A percentile compares a stretch with the other conserved stretches of the same genome.
Conservation (phyloP, 1,284 basidiomycete genomes). For the Sporisorium graminicola region DNA sequence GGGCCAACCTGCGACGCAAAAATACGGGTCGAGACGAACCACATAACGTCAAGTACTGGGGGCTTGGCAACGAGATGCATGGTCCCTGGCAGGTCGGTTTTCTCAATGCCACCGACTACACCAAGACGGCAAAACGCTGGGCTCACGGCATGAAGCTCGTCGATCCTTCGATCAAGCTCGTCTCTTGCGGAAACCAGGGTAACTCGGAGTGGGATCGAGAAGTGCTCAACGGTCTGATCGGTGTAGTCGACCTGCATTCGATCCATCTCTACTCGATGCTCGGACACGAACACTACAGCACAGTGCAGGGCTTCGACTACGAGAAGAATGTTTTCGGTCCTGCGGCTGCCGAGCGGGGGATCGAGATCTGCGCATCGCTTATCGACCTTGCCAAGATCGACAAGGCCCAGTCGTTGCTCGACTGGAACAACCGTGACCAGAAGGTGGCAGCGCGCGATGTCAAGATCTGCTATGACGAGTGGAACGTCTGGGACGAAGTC, state of each 20-base stretch:
- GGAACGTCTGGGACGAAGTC: constrained; percentile 75
- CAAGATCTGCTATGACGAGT: constrained; percentile 75
- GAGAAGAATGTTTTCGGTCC: constrained; percentile 73
- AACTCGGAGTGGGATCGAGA: constrained; percentile 70
- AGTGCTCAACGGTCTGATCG: constrained; percentile 69
- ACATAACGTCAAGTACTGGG: constrained; percentile 74
- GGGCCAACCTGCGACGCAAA: constrained; percentile 75
- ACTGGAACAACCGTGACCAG: constrained; percentile 44
- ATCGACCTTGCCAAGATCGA: constrained; percentile 70
- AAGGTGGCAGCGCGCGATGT: constrained; percentile 47
- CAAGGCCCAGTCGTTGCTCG: constrained; percentile 32
- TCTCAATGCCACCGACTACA: constrained; percentile 75
- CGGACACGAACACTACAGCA: constrained; percentile 53
- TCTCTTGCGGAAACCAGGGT: constrained; percentile 77
- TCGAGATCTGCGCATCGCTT: constrained; percentile 70
- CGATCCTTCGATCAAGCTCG: constrained; percentile 75
- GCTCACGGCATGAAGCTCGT: constrained; percentile 77
- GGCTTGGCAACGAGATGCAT: constrained; percentile 73
- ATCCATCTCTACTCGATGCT: constrained; percentile 68
- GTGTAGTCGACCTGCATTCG: constrained; percentile 70
- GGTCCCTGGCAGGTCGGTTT: constrained; percentile 79
- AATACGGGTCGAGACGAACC: constrained; percentile 76
- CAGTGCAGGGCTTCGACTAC: constrained; percentile 71
- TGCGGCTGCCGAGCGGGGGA: constrained; percentile 70
- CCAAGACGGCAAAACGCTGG: constrained; percentile 76